Conservation (phyloP, 352 stramenopile genomes). For the Aphanomyces invadans region DNA sequence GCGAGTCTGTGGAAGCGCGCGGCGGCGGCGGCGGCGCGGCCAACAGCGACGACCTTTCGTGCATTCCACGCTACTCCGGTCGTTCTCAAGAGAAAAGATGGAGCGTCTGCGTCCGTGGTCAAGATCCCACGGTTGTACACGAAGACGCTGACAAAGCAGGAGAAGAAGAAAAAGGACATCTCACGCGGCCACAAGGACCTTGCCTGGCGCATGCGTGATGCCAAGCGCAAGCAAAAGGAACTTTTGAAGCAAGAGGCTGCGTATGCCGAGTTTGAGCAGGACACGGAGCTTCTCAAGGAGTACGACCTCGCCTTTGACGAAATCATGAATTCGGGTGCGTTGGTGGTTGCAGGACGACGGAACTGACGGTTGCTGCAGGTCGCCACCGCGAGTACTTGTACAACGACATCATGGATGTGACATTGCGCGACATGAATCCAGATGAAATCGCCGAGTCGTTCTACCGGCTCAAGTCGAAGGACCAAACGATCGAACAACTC, state of each 20-base stretch:
- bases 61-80: constrained; percentile 28
- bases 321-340: constrained; percentile 42
- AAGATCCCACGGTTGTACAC: constrained; percentile 50
- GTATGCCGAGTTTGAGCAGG: constrained; percentile 35
- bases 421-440: constrained; percentile 53
- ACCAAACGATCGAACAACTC: constrained; percentile 57
- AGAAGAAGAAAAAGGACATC: constrained; percentile 21
- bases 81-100: constrained; percentile 57
- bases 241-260: constrained; percentile 13
- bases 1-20: neutral
- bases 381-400: constrained; percentile 55
- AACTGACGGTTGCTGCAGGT: constrained; percentile 24
- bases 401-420: constrained; percentile 42
- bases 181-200: constrained; percentile 17
- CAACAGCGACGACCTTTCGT: neutral
- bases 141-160: constrained; percentile 56
- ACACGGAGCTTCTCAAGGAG: constrained; percentile 51
- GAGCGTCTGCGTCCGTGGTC: constrained; percentile 52
- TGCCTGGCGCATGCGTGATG: constrained; percentile 2
- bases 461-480: constrained; percentile 47
- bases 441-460: constrained; percentile 56
- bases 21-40: neutral
- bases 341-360: neutral
- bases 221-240: constrained; percentile 3
- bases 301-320: constrained; percentile 66